Evolutionary conservation across 495 filamentous ascomycete species (phyloP).

Genomic region (Ascodesmis nigricans): DNA sequence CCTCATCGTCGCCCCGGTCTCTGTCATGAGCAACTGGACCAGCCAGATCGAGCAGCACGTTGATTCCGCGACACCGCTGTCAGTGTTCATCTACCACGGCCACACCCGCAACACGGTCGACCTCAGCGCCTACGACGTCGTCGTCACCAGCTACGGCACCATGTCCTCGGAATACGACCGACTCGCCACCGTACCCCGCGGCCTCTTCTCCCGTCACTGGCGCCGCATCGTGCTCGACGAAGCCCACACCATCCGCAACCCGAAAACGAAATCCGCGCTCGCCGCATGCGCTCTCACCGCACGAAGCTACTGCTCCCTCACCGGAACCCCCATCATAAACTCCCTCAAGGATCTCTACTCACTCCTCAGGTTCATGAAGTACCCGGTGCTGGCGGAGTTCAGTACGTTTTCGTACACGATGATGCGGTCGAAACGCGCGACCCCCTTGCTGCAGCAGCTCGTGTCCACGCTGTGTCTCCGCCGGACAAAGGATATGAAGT

Average conservation of each 20-base stretch:
- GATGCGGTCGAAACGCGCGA: conserved; percentile 43
- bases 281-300: conserved; percentile 47
- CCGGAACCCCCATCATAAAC: conserved; percentile 49
- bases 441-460: conserved; percentile 46
- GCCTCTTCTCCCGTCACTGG: conserved; percentile 50
- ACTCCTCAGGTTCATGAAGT: conserved; percentile 52
- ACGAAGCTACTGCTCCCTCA: conserved; percentile 59
- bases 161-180: conserved; percentile 25
- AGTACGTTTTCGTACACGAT: conserved; percentile 56
- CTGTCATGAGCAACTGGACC: conserved; percentile 86
- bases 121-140: conserved; percentile 37
- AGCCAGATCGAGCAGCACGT: conserved; percentile 62
- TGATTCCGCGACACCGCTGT: conserved; percentile 33
- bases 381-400: conserved; percentile 51
- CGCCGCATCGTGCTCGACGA: conserved; percentile 71
- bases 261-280: conserved; percentile 43
- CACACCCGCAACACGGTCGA: conserved; percentile 31
- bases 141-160: conserved; percentile 59
- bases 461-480: conserved; percentile 69
- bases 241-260: conserved; percentile 68
- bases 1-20: conserved; percentile 62
- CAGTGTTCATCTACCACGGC: conserved; percentile 58
- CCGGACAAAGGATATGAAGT: conserved; percentile 73
- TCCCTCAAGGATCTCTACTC: conserved; percentile 61
- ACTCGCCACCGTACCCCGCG: conserved; percentile 7